Percentiles rank a stretch among this genome's conserved stretches.
Evolutionary conservation across 805 yeast genomes (phyloP).

Genomic region (Lachancea nothofagi): DNA sequence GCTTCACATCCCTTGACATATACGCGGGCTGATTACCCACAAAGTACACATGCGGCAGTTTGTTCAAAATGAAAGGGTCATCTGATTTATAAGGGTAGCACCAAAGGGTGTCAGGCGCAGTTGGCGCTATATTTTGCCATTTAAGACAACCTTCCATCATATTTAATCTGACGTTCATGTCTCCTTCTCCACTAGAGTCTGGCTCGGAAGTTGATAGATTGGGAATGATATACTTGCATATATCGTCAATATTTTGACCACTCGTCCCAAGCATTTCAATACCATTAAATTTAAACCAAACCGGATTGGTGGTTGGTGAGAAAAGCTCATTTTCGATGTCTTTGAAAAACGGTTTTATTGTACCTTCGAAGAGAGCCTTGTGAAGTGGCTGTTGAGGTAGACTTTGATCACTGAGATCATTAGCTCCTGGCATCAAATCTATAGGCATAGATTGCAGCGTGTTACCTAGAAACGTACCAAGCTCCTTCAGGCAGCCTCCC

Average conservation of each 20-base stretch:
- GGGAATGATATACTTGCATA: slow-evolving; percentile 58
- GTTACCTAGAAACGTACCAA: slow-evolving; percentile 57
- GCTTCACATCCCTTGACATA: slow-evolving; percentile 40
- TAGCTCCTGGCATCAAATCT: slow-evolving; percentile 74
- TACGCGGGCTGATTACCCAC: slow-evolving; percentile 77
- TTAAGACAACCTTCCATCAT: slow-evolving; percentile 61
- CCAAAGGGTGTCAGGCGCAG: slow-evolving; percentile 93
- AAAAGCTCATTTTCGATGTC: slow-evolving; percentile 35
- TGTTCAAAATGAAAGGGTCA: slow-evolving; percentile 79
- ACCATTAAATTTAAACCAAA: slow-evolving; percentile 57
- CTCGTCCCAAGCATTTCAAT: slow-evolving; percentile 62
- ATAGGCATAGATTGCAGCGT: slow-evolving; percentile 59
- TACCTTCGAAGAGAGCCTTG: slow-evolving; percentile 54
- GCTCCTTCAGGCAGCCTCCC: slow-evolving; percentile 48
- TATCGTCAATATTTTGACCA: slow-evolving; percentile 82
- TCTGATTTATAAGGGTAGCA: slow-evolving; percentile 71
- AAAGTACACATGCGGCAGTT: slow-evolving; percentile 81
- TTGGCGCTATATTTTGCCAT: slow-evolving; percentile 89
- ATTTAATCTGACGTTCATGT: slow-evolving; percentile 37
- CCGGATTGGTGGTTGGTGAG: slow-evolving; percentile 62
- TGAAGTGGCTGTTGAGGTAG: slow-evolving; percentile 93
- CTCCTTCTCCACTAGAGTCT: slow-evolving; percentile 15
- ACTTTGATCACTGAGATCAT: slow-evolving; percentile 79
- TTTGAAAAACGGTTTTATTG: slow-evolving; percentile 38
- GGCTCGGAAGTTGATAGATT: slow-evolving; percentile 30